Evolutionary conservation across 75 land plant genomes (phyloP), one percentile per base, ranked within the genome.

Genomic region (Selaginella moellendorffii): DNA sequence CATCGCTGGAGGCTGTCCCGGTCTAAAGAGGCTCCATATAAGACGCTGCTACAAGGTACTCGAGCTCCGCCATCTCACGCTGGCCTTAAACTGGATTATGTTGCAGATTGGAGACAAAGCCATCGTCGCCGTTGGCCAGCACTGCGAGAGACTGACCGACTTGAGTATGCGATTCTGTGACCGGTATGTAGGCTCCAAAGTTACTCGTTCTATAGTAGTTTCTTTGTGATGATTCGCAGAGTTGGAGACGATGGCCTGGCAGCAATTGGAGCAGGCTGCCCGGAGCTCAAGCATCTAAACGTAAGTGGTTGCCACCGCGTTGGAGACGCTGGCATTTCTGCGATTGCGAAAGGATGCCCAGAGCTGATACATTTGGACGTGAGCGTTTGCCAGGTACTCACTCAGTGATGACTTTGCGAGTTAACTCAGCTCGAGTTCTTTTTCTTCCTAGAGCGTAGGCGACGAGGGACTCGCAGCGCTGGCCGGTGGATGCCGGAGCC

Each of bases 1-100:
- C 51, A 82, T 90, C 36, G 96, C 88, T 42, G 53, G 53, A 26
- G 96, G 96, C 18, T 90, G 91, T 72, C 64, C 28, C 17, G 74
- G 76, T 30, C 73, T 90, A 66, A 85, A 75, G 70, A 84, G 85
- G 78, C 79, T 90, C 54, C 92, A 90, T 52, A 77, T 90, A 64
- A 79, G 96, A 0, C 85, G 96, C 52, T 90, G 96, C 64, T 86
- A 87, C 52, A 80, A 90, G 92, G 96, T 89, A 54, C 0, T 27
- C 79, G 86, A 87, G 66, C 67, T 28, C 9, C 24, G 1, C 25
- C 20, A 61, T 23, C 1, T 59, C 53, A 59, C 21, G 24, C 23
- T 26, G 10, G 8, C 42, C 2, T 2, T 12, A 27, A 26, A 29
- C 82, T 89, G 19, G 74, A 68, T 89, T 9, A 71, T 89, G 20